Base-by-base conservation (phyloP, 192 early-diverging fungal species). In the Coemansia sp. region DNA sequence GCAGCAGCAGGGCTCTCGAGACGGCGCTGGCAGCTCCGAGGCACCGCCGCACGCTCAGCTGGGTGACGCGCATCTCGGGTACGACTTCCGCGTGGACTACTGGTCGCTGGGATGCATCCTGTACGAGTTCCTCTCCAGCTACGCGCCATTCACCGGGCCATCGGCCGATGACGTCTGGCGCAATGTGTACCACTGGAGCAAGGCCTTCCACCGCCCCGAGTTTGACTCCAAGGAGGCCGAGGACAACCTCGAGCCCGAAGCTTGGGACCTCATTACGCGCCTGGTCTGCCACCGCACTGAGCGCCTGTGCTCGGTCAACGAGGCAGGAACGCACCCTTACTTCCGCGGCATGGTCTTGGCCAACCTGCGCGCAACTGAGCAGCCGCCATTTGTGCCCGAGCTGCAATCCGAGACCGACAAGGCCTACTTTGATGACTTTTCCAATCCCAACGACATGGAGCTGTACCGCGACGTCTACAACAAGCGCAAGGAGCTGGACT, bases 181-280 rank as follows among this genome's bases (percentile, higher is more conserved):
- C 70, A 95, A 94, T 78, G 89, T 95, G 10, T 92, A 91, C 84
- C 88, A 93, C 79, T 94, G 91, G 91, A 70, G 78, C 43, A 84
- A 84, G 50, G 91, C 93, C 0, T 84, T 95, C 70, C 89, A 89
- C 73, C 72, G 91, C n/a, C 94, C 94, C 26, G 84, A 90, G 43
- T 95, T 93, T 76, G 82, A 86, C 49, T 91, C 91, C 10, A 78
- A 83, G 35, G 93, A 94, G 71, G 89, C 87, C 46, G 92, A 91
- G 73, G 88, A 90, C 66, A 94, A 92, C 70, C 65, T 96, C 47
- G 85, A 88, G 1, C 88, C 93, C 63, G 83, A 86, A 17, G 90
- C 91, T 6, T 95, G 94, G 93, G 85, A 88, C 53, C 81, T 96
- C 30, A 91, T 95, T 50, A 88, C 78, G 2, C 82, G 79, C 64